Percentiles rank a stretch among this genome's conserved stretches.
These are phyloP conservation scores for Candida gigantensis DNA, from an alignment of 1,139 yeast species.

Conservation along the genomic window DNA sequence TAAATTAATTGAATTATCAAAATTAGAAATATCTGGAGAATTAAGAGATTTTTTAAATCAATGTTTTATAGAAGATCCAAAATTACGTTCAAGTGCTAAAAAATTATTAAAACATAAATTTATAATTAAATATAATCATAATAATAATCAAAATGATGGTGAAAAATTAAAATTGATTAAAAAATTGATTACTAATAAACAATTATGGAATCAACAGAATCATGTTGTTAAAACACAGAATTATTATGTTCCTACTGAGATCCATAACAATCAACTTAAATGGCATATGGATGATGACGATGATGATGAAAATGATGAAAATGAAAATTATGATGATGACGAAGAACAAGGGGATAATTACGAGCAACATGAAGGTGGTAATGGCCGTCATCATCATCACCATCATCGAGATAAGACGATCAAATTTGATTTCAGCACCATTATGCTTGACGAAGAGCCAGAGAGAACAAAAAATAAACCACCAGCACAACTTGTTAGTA, in stretches of 20 bases:
- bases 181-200: constrained; percentile 39
- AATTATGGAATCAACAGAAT: constrained; percentile 45
- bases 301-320: constrained; percentile 8
- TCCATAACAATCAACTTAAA: constrained; percentile 34
- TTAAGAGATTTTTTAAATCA: constrained; percentile 60
- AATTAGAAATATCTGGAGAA: constrained; percentile 23
- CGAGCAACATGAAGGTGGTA: constrained; percentile 1
- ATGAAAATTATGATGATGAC: too few relatives aligned
- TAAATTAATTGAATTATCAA: constrained; percentile 30
- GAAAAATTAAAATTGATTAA: constrained; percentile 26
- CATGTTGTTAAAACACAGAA: constrained; percentile 34
- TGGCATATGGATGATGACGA: constrained; percentile 28
- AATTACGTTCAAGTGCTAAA: constrained; percentile 56
- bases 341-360: background rate
- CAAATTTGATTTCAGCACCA: constrained; percentile 41
- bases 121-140: constrained; percentile 30
- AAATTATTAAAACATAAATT: constrained; percentile 63
- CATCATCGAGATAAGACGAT: constrained; percentile 17
- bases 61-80: constrained; percentile 68
- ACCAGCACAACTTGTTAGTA: too few relatives aligned
- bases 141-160: too few relatives aligned
- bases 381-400: too few relatives aligned
- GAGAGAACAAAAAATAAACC: too few relatives aligned
- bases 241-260: constrained; percentile 44
- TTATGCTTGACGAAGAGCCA: constrained; percentile 13